Conservation (phyloP, 768 basidiomycete species). For the Trametes villosa region DNA sequence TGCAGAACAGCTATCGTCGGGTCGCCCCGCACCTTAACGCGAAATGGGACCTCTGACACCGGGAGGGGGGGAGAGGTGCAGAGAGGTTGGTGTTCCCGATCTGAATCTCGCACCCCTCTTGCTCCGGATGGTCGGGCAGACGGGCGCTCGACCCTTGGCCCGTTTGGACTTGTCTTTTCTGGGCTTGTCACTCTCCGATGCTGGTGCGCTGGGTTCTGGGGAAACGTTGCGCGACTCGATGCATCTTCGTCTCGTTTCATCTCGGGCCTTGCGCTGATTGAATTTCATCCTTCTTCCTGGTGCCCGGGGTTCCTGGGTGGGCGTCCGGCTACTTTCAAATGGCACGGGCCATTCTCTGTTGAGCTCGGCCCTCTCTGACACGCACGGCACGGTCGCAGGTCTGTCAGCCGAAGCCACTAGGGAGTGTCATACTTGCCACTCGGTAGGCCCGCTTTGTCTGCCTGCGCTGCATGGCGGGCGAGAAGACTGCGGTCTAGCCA, state of each 20-base stretch:
- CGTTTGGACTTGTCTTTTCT: conserved; percentile 14
- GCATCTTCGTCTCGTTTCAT: conserved; percentile 7
- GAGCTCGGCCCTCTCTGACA: not conserved
- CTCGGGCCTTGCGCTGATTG: conserved; percentile 4
- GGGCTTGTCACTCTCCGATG: conserved; percentile 3
- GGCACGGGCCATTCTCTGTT: not conserved
- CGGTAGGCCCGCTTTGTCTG: not conserved
- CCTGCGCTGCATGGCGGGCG: conserved; percentile 1
- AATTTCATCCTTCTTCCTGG: not conserved
- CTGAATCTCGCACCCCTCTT: too few relatives aligned
- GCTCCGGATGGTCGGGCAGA: conserved; percentile 5
- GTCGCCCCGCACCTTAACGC: too few relatives aligned
- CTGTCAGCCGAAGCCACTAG: not conserved
- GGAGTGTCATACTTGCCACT: conserved; percentile 1
- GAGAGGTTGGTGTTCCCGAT: too few relatives aligned
- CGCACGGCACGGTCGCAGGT: not conserved
- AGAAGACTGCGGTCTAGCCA: conserved; percentile 8
- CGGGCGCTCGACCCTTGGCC: not conserved
- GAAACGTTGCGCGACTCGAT: not conserved
- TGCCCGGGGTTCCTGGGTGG: not conserved
- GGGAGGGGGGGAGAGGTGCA: too few relatives aligned
- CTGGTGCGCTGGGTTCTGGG: not conserved
- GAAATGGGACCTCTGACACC: too few relatives aligned
- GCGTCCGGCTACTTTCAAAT: not conserved
- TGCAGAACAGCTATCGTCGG: too few relatives aligned